These are phyloP conservation scores for Tinospora cordifolia DNA, from an alignment of 164 flowering plant genomes.

Conservation along the genomic window DNA sequence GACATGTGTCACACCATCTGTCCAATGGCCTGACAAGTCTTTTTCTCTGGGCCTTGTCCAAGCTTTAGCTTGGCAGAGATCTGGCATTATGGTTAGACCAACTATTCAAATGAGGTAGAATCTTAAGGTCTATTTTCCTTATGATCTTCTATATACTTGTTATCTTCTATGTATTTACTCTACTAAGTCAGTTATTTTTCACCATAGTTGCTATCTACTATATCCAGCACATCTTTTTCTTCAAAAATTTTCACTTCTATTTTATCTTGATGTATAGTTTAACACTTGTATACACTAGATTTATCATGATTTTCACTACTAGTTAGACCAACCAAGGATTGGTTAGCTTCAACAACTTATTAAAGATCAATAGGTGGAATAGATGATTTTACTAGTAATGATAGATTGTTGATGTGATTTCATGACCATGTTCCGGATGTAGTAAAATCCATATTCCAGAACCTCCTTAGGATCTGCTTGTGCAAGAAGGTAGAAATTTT, in stretches of 20 bases:
- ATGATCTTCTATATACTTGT: not conserved
- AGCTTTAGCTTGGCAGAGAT: constrained; percentile 87
- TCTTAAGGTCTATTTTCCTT: not conserved
- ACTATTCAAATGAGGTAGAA: constrained; percentile 66
- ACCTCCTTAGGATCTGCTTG: too few species aligned
- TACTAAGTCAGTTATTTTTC: not conserved
- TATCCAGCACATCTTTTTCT: not conserved
- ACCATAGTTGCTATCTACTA: not conserved
- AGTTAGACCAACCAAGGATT: too few species aligned
- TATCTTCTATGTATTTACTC: not conserved
- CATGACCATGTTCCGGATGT: too few species aligned
- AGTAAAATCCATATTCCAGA: too few species aligned
- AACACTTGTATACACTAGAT: too few species aligned
- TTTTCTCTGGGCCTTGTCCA: constrained; percentile 66
- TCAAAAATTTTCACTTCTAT: not conserved
- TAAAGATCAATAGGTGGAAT: too few species aligned
- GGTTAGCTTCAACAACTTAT: too few species aligned
- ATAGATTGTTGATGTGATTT: too few species aligned
- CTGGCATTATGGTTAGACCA: constrained; percentile 86
- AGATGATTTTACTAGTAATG: too few species aligned
- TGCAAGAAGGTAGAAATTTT: too few species aligned
- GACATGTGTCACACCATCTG: constrained; percentile 71
- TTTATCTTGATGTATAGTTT: not conserved
- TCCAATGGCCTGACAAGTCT: constrained; percentile 93
- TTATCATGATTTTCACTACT: too few species aligned